A percentile compares a stretch with the other conserved stretches of the same genome.
Evolutionary conservation across 1,284 basidiomycete genomes (phyloP).

Genomic region (Ganoderma boninense): DNA sequence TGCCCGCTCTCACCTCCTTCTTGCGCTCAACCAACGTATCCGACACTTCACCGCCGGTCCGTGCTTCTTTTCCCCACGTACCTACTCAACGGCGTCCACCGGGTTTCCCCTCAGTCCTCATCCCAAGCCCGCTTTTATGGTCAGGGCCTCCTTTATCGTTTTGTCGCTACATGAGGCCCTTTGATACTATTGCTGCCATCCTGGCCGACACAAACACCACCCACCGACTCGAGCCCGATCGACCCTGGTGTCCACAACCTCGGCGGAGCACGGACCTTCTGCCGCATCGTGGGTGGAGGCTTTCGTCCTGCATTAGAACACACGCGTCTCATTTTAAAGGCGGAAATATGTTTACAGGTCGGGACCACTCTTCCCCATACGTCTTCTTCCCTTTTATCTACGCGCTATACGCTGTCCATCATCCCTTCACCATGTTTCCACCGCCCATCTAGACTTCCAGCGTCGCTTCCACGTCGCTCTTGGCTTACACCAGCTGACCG

Average conservation of each 20-base stretch:
- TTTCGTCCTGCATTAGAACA: neutral
- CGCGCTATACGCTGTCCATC: neutral
- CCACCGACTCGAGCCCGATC: neutral
- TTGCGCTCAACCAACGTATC: neutral
- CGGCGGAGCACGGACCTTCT: slow-evolving; percentile 14
- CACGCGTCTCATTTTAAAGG: neutral
- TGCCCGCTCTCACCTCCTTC: neutral
- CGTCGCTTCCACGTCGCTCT: slow-evolving; percentile 9
- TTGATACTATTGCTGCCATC: neutral
- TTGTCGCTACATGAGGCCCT: slow-evolving; percentile 2
- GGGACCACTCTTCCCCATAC: neutral
- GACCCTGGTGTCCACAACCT: neutral
- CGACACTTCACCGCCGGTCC: slow-evolving; percentile 1
- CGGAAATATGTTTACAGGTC: slow-evolving; percentile 7
- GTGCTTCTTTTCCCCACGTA: slow-evolving; percentile 5
- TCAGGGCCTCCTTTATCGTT: slow-evolving; percentile 14
- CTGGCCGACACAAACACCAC: neutral
- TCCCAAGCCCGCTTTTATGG: slow-evolving; percentile 5
- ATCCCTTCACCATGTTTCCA: neutral
- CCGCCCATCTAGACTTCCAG: neutral
- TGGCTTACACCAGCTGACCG: slow-evolving; percentile 17
- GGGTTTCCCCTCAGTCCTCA: neutral
- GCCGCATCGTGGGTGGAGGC: slow-evolving; percentile 6
- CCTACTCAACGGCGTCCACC: neutral
- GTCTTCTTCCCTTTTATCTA: slow-evolving; percentile 5